These are phyloP conservation scores for Smallanthus sonchifolius DNA, from an alignment of 129 eudicot genomes.

Conservation along the genomic window DNA sequence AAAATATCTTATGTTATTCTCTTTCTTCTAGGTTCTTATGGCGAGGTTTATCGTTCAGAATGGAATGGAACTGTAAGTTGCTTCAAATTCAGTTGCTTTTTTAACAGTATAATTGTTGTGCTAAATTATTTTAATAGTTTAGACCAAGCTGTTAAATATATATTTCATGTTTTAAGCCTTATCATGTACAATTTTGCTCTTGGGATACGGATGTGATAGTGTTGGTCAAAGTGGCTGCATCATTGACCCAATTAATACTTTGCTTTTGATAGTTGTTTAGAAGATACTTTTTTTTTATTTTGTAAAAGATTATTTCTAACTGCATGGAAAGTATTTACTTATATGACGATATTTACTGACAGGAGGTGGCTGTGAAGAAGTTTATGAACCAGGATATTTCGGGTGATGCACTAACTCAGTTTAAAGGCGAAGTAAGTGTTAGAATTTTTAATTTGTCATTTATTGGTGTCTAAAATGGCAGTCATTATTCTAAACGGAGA, in stretches of 20 bases:
- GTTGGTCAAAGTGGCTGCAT: conserved; percentile 22
- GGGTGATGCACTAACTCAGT: conserved; percentile 80
- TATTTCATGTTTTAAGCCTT: background rate
- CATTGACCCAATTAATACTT: background rate
- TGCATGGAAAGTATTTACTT: background rate
- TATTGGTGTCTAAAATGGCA: background rate
- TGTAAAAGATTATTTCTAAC: background rate
- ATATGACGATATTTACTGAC: conserved; percentile 27
- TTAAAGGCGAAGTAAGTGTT: conserved; percentile 75
- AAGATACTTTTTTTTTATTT: background rate
- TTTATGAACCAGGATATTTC: conserved; percentile 90
- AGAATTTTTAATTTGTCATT: conserved; percentile 12
- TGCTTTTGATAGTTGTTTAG: background rate
- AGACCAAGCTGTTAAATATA: background rate
- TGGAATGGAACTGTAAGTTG: conserved; percentile 97
- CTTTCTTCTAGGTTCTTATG: conserved; percentile 77
- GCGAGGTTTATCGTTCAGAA: conserved; percentile 91
- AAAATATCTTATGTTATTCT: conserved; percentile 9
- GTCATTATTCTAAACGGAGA: background rate
- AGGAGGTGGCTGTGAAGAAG: conserved; percentile 98
- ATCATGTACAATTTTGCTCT: background rate
- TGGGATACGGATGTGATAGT: background rate
- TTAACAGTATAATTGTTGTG: background rate
- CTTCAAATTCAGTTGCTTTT: background rate
- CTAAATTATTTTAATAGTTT: background rate